Conservation (phyloP, 768 basidiomycete genomes). For the Lentinula detonsa region DNA sequence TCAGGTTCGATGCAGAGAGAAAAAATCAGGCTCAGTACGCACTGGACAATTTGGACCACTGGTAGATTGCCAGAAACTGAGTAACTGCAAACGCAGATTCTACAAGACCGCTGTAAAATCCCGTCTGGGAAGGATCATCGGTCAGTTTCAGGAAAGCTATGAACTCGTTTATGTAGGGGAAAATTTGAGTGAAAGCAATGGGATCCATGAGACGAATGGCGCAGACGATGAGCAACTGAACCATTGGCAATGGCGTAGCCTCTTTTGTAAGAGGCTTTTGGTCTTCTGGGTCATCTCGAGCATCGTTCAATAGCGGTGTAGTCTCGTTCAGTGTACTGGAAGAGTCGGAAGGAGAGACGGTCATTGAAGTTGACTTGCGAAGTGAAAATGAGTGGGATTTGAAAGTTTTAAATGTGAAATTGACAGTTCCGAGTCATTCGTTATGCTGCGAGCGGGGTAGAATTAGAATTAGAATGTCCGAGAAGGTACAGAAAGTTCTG, state of each 20-base stretch:
- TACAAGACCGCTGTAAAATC: slow-evolving; percentile 66
- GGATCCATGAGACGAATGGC: slow-evolving; percentile 53
- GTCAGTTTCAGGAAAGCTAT: slow-evolving; percentile 51
- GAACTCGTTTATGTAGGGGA: slow-evolving; percentile 71
- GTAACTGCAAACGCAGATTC: slow-evolving; percentile 32
- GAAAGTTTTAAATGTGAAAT: background rate
- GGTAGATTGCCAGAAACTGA: slow-evolving; percentile 55
- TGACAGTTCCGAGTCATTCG: background rate
- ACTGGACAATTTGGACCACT: slow-evolving; percentile 60
- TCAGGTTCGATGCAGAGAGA: background rate
- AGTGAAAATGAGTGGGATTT: background rate
- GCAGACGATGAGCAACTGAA: slow-evolving; percentile 50
- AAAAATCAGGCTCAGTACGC: background rate
- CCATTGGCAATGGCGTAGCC: slow-evolving; percentile 44
- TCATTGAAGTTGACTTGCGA: background rate
- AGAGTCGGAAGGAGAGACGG: background rate
- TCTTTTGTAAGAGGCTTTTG: slow-evolving; percentile 18
- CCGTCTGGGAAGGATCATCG: slow-evolving; percentile 51
- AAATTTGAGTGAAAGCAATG: slow-evolving; percentile 57
- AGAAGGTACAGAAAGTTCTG: background rate
- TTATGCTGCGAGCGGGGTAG: no score
- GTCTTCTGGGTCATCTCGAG: slow-evolving; percentile 17
- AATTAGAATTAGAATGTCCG: no score
- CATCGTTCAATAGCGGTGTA: slow-evolving; percentile 17
- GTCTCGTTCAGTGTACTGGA: slow-evolving; percentile 14